A percentile compares a stretch with the other conserved stretches of the same genome.
phyloP scores from a whole-genome alignment of 2,329 filamentous ascomycete genomes.

The Paecilomyces fulvus region DNA sequence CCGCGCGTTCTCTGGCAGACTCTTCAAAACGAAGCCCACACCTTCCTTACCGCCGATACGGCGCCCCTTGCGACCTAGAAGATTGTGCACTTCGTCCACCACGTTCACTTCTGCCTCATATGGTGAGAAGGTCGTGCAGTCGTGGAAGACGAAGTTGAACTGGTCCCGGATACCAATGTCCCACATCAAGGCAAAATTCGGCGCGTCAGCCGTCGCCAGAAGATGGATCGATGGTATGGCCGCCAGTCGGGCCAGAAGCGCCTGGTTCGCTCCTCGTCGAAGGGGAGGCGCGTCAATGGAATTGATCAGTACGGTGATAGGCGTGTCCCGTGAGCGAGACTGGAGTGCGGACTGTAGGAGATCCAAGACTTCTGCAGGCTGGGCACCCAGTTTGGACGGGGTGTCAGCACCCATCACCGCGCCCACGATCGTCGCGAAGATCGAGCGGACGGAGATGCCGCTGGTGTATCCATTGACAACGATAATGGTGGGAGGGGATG shows the following conservation, averaged over 20 bases:
- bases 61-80: conserved; percentile 71
- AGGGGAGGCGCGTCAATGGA: conserved; percentile 76
- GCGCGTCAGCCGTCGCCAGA: conserved; percentile 76
- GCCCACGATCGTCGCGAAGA: conserved; percentile 53
- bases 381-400: conserved; percentile 49
- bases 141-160: conserved; percentile 84
- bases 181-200: conserved; percentile 82
- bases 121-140: conserved; percentile 80
- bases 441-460: conserved; percentile 36
- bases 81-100: conserved; percentile 81
- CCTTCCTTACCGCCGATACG: conserved; percentile 84
- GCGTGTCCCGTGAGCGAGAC: conserved; percentile 29
- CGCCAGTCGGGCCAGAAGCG: conserved; percentile 67
- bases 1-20: conserved; percentile 83
- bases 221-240: conserved; percentile 64
- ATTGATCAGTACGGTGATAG: conserved; percentile 67
- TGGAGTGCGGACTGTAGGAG: conserved; percentile 56
- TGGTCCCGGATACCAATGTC: conserved; percentile 74
- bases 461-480: conserved; percentile 74
- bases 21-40: conserved; percentile 81
- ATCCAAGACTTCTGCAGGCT: conserved; percentile 61
- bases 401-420: conserved; percentile 44
- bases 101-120: conserved; percentile 69
- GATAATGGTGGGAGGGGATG: conserved; percentile 50
- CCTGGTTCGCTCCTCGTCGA: conserved; percentile 61